phyloP scores from a whole-genome alignment of 352 stramenopile genomes.

The Aphanomyces cochlioides region DNA sequence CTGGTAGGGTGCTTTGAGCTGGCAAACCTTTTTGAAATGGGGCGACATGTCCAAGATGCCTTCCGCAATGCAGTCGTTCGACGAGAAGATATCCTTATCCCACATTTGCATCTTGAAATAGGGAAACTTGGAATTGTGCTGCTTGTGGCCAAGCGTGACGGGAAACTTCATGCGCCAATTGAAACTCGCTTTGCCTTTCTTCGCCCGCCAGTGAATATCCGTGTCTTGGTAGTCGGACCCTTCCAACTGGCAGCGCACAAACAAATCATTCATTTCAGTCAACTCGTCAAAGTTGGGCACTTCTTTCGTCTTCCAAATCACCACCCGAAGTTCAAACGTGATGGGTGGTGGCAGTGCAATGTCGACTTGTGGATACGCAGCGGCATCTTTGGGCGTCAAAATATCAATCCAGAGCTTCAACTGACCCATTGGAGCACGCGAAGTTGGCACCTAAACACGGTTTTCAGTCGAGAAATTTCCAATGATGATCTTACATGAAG shows the following conservation, averaged over 20 bases:
- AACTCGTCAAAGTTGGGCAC: conserved; percentile 79
- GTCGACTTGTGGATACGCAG: conserved; percentile 80
- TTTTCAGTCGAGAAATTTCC: neutral
- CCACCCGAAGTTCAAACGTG: conserved; percentile 87
- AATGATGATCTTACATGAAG: conserved; percentile 41
- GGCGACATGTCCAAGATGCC: conserved; percentile 71
- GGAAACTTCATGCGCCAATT: conserved; percentile 95
- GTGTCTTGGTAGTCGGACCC: conserved; percentile 77
- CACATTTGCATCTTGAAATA: conserved; percentile 93
- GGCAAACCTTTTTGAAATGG: conserved; percentile 76
- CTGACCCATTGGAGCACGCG: conserved; percentile 70
- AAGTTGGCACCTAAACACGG: conserved; percentile 58
- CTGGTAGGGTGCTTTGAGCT: conserved; percentile 65
- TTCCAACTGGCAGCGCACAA: conserved; percentile 88
- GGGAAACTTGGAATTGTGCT: conserved; percentile 85
- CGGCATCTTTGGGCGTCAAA: conserved; percentile 63
- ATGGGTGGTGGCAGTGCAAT: conserved; percentile 76
- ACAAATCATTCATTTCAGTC: conserved; percentile 92
- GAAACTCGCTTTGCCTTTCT: conserved; percentile 91
- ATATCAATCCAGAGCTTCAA: conserved; percentile 91
- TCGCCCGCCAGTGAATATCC: conserved; percentile 92
- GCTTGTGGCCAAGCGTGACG: conserved; percentile 78
- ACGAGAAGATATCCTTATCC: conserved; percentile 92
- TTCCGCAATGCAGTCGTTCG: conserved; percentile 89
- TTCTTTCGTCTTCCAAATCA: conserved; percentile 91